phyloP scores from a whole-genome alignment of 495 filamentous ascomycete species.

The Penicillium parvum region DNA sequence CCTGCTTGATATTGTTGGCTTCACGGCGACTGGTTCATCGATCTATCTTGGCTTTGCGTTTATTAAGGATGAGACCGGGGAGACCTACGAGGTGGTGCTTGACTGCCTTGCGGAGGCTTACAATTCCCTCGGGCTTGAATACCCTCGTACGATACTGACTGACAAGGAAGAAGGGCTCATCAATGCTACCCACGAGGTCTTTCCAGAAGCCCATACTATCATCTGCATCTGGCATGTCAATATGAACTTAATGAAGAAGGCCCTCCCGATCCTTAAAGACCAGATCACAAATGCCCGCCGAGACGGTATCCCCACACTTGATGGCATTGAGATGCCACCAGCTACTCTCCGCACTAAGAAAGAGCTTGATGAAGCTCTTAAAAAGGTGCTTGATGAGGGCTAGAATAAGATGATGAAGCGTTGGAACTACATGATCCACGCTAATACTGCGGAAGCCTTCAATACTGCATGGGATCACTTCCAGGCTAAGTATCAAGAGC shows the following conservation, averaged over 20 bases:
- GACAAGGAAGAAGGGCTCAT: constrained; percentile 1
- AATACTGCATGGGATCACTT: neutral
- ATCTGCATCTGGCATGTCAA: constrained; percentile 3
- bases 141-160: neutral
- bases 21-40: neutral
- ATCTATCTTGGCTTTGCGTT: constrained; percentile 12
- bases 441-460: neutral
- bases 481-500: neutral
- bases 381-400: neutral
- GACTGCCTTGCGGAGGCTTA: neutral
- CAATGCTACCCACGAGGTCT: constrained; percentile 1
- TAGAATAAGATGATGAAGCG: neutral
- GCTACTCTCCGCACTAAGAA: neutral
- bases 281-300: neutral
- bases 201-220: neutral
- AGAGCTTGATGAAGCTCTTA: neutral
- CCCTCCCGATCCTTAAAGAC: neutral
- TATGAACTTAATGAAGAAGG: neutral
- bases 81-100: neutral
- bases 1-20: constrained; percentile 7
- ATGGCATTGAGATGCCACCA: too few species aligned
- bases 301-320: neutral
- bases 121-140: neutral
- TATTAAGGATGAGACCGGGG: neutral
- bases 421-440: neutral